Evolutionary conservation across 139 green algal genomes (phyloP).

Genomic region (Spirogloea muscicola): DNA sequence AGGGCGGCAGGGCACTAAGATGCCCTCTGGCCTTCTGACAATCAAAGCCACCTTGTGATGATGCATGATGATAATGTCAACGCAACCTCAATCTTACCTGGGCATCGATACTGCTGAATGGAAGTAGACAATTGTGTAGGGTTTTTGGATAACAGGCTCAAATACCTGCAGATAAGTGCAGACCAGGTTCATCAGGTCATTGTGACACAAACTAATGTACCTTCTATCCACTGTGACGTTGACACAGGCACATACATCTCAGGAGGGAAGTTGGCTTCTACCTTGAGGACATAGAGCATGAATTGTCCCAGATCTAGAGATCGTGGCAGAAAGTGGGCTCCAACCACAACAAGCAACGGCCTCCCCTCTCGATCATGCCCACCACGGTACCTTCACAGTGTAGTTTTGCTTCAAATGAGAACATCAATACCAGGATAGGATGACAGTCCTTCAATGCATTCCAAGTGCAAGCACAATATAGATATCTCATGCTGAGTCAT

Average conservation of each 20-base stretch:
- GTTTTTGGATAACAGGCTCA: conserved; percentile 22
- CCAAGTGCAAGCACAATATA: no score
- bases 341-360: conserved; percentile 39
- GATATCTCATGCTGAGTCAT: no score
- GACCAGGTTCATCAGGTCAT: no score
- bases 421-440: background rate
- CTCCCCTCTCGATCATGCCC: conserved; percentile 33
- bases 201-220: no score
- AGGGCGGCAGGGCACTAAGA: no score
- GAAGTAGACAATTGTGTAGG: conserved; percentile 45
- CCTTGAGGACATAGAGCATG: conserved; percentile 40
- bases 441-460: background rate
- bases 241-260: no score
- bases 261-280: no score
- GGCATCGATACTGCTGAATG: conserved; percentile 21
- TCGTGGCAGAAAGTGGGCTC: conserved; percentile 38
- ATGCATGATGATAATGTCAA: conserved; percentile 1
- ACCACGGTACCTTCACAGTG: conserved; percentile 27
- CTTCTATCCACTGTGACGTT: no score
- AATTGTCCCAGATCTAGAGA: conserved; percentile 36
- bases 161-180: conserved; percentile 44
- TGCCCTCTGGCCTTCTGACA: no score
- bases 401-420: background rate
- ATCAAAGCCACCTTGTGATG: background rate
- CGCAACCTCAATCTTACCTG: conserved; percentile 4